These are phyloP conservation scores for Colletotrichum spaethianum DNA, from an alignment of 2,329 filamentous ascomycete genomes.

Conservation along the genomic window DNA sequence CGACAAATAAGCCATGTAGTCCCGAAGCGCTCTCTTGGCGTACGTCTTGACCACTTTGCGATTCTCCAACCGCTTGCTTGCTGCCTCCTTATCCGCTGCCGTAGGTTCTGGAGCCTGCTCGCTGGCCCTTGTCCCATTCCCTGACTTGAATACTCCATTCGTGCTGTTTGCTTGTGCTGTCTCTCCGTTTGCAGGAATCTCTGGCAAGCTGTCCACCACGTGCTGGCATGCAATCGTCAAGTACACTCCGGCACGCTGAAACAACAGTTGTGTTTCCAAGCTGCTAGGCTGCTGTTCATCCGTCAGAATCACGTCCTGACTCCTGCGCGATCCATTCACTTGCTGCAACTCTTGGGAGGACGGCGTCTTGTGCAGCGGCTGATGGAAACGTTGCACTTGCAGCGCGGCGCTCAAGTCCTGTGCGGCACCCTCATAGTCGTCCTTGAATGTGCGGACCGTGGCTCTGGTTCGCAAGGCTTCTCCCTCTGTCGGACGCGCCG, in stretches of 20 bases:
- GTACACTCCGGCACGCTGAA: conserved; percentile 82
- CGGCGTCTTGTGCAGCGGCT: conserved; percentile 62
- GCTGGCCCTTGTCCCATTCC: conserved; percentile 13
- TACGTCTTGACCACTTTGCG: conserved; percentile 80
- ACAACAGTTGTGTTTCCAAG: conserved; percentile 80
- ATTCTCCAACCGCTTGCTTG: conserved; percentile 56
- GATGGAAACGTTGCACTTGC: conserved; percentile 65
- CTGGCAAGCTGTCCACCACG: conserved; percentile 68
- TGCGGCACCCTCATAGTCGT: conserved; percentile 78
- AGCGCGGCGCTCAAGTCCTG: conserved; percentile 80
- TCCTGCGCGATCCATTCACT: conserved; percentile 45
- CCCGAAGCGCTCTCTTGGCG: conserved; percentile 82
- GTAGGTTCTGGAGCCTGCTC: conserved; percentile 45
- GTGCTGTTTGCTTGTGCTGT: conserved; percentile 18
- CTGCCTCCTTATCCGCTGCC: conserved; percentile 61
- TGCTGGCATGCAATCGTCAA: conserved; percentile 79
- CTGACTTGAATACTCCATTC: conserved; percentile 1
- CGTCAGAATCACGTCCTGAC: conserved; percentile 53
- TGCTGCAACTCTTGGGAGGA: conserved; percentile 66
- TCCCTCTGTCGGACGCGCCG: conserved; percentile 72
- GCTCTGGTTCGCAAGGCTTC: conserved; percentile 81
- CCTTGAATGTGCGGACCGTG: conserved; percentile 81
- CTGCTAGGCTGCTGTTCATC: conserved; percentile 76
- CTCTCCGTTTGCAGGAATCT: conserved; percentile 19
- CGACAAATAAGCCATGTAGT: conserved; percentile 80